Base-by-base conservation (phyloP, 2,329 filamentous ascomycete species). In the Apiospora malaysiana region DNA sequence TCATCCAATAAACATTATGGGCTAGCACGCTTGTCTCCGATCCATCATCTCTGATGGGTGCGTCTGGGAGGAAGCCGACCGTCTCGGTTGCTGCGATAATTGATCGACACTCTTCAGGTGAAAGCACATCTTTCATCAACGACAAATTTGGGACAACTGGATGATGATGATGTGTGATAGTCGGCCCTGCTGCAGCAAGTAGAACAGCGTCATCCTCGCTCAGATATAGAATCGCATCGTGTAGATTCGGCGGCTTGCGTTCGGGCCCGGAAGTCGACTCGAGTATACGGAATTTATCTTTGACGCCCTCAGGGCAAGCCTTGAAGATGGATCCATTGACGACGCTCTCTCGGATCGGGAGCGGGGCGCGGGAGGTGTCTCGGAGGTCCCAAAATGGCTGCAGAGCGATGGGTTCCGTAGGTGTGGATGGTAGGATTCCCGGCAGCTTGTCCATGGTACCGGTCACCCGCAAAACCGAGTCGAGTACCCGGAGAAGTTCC, bases 1-100 rank as follows among this genome's bases (percentile, higher is more conserved):
- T 84, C 10, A 93, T 84, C 91, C 91, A 93, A 82, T 93, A 93
- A 75, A 93, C 92, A 79, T 93, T 93, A 81, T 93, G 91, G 0
- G 91, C 91, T 0, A 93, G 79, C 66, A 93, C 86, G 75, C 89
- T 92, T 32, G 85, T 84, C 69, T 92, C 89, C 21, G 71, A 32
- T 14, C 88, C 89, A 70, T 90, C 89, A n/a, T 89, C 88, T 2
- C 89, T 87, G 42, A 93, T 82, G 0, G 91, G 91, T 0, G 90
- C 89, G 75, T 93, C 91, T 0, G 91, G 91, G 0, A 91, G 83
- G 73, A 93, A 93, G 8, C 87, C 87, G 65, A 92, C 86, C 0
- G 84, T 84, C 77, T 93, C 91, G 6, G 88, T 91, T 0, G 91
- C 89, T 0, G 89, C 88, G 25, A 93, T 89, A 70, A 93, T 92